A percentile compares a stretch with the other conserved stretches of the same genome.
phyloP scores from a whole-genome alignment of 371 early-diverging fungal genomes.

The Chytridium lagenaria region DNA sequence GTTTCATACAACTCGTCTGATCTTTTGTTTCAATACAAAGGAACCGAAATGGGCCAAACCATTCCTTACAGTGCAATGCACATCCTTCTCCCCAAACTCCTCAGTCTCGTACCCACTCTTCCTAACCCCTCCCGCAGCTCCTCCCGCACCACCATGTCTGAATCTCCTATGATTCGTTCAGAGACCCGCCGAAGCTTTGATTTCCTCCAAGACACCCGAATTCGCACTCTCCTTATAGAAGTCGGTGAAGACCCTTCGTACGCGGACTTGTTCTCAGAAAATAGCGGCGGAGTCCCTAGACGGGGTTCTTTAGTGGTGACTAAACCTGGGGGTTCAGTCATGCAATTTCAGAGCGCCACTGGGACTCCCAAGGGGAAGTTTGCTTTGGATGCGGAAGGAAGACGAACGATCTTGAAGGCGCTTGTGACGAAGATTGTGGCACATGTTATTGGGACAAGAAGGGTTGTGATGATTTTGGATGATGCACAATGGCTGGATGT shows the following conservation, averaged over 20 bases:
- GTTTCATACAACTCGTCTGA: background rate
- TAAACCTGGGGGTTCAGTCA: no score
- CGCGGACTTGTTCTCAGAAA: background rate
- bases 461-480: background rate
- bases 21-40: no score
- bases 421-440: background rate
- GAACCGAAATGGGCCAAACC: constrained; percentile 1
- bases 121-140: no score
- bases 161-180: no score
- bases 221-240: background rate
- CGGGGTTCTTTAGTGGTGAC: no score
- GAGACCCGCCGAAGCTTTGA: no score
- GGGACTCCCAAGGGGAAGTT: no score
- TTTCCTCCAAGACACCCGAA: background rate
- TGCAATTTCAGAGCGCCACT: no score
- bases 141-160: no score
- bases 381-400: background rate
- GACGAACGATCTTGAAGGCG: background rate
- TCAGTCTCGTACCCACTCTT: no score
- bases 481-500: constrained; percentile 9
- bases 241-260: constrained; percentile 6
- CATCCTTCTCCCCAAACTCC: background rate
- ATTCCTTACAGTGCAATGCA: background rate
- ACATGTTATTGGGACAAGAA: background rate
- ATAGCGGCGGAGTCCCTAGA: no score